Evolutionary conservation across 192 early-diverging fungal species (phyloP), one percentile per base, ranked within the genome.

Genomic region (Backusella liffmaniae): DNA sequence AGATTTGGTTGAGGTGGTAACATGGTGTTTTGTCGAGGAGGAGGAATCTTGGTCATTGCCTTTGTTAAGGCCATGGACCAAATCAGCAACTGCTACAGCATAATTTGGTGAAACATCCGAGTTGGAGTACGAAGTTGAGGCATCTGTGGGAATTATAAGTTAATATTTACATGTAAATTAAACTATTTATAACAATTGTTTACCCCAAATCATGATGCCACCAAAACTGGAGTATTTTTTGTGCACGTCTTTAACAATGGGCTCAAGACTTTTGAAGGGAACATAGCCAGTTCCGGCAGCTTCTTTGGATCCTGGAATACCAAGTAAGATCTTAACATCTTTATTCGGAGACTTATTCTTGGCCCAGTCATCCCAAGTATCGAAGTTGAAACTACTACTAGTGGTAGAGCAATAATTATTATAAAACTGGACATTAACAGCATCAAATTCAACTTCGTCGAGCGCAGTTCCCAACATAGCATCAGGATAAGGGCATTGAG

Each of bases 361-460:
- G 7, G 90, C 90, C 90, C 91, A 93, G n/a, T 84, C 84, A 56
- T 91, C 83, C 92, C 92, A 94, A 67, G 88, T 83, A 51, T 89
- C 87, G 76, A 88, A 94, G 84, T 94, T 94, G 82, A 91, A 94
- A 82, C 83, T 88, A 44, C 70, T 66, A 15, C 82, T 79, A 5
- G 80, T 71, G 5, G 89, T 77, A 16, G 85, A 81, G 71, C 92
- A 94, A 77, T 89, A 93, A 83, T 94, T 94, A 84, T 94, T 94
- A 85, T 94, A 94, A 78, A 92, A 94, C 78, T 94, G 93, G 7
- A 93, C 89, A 84, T 84, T 89, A 8, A 94, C 84, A 86, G 90
- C 89, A 70, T 92, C 90, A 15, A 92, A 80, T 51, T 85, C 89
- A 12, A 90, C 87, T 41, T 86, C 79, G 67, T 91, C 85, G 4